Percentiles rank a stretch among this genome's conserved stretches.
These are phyloP conservation scores for Arabidopsis arenosa DNA, from an alignment of 345 rosid species.

Conservation along the genomic window DNA sequence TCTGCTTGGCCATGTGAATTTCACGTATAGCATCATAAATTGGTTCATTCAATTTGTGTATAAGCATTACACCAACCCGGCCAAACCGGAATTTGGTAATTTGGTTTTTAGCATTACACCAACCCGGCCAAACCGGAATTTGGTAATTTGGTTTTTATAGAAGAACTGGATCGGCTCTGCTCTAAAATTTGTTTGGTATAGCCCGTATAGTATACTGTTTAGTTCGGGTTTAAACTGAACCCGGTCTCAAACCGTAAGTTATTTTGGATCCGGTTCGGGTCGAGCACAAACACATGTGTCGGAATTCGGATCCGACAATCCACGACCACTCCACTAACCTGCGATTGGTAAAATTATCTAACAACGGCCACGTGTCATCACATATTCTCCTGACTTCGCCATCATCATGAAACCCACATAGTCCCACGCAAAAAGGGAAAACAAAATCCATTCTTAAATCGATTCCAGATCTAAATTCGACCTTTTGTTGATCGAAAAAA, in stretches of 20 bases:
- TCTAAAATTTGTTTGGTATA: neutral
- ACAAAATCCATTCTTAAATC: slow-evolving; percentile 19
- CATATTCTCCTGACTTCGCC: slow-evolving; percentile 28
- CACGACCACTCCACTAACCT: slow-evolving; percentile 40
- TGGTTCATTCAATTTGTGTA: neutral
- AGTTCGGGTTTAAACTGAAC: neutral
- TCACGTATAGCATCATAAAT: neutral
- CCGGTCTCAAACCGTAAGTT: neutral
- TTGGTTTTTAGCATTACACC: neutral
- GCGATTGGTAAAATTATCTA: slow-evolving; percentile 27
- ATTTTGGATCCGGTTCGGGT: slow-evolving; percentile 15
- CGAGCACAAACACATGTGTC: neutral
- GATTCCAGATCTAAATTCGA: slow-evolving; percentile 32
- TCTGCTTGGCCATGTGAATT: neutral
- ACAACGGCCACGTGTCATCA: slow-evolving; percentile 49
- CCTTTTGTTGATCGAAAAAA: slow-evolving; percentile 35
- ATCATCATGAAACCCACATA: slow-evolving; percentile 34
- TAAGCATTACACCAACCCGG: neutral
- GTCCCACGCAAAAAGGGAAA: slow-evolving; percentile 4
- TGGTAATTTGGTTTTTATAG: neutral
- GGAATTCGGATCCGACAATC: slow-evolving; percentile 1
- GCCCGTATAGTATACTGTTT: no score
- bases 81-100: neutral
- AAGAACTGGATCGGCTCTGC: neutral
- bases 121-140: neutral